A percentile compares a stretch with the other conserved stretches of the same genome.
Evolutionary conservation across 2,329 filamentous ascomycete species (phyloP).

Genomic region (Didymella arachidicola): DNA sequence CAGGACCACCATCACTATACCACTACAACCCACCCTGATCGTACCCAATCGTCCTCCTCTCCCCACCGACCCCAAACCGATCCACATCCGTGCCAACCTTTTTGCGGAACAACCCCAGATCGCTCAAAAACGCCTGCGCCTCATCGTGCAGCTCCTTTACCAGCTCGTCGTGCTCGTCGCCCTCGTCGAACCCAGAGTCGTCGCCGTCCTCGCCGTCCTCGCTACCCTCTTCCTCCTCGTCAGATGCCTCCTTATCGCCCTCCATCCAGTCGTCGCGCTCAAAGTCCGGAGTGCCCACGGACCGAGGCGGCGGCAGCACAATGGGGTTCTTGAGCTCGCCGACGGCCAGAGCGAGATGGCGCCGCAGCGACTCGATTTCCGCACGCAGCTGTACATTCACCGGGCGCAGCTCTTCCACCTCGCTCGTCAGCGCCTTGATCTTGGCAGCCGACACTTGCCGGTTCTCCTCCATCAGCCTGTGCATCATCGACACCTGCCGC

Average conservation of each 20-base stretch:
- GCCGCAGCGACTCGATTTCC: slow-evolving; percentile 85
- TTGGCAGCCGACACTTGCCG: slow-evolving; percentile 91
- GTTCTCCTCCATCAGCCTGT: slow-evolving; percentile 94
- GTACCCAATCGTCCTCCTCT: slow-evolving; percentile 22
- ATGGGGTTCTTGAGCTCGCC: slow-evolving; percentile 92
- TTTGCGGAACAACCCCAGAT: slow-evolving; percentile 79
- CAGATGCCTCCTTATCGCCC: slow-evolving; percentile 39
- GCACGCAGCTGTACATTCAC: slow-evolving; percentile 64
- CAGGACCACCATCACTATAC: too few relatives aligned
- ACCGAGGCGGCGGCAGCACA: slow-evolving; percentile 58
- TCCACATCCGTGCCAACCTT: slow-evolving; percentile 86
- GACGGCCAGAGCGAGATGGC: slow-evolving; percentile 87
- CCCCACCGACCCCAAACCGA: slow-evolving; percentile 59
- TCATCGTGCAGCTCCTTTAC: slow-evolving; percentile 77
- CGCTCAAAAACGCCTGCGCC: slow-evolving; percentile 82
- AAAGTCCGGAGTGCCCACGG: slow-evolving; percentile 41
- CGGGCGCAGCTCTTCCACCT: slow-evolving; percentile 59
- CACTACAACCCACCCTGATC: slow-evolving; percentile 12
- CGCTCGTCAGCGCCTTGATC: slow-evolving; percentile 77
- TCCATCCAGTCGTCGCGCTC: slow-evolving; percentile 42
- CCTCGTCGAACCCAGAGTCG: slow-evolving; percentile 67
- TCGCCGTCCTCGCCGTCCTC: slow-evolving; percentile 52
- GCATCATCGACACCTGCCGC: slow-evolving; percentile 85
- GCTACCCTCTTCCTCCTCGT: slow-evolving; percentile 44
- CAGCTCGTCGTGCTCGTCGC: slow-evolving; percentile 60